These are phyloP conservation scores for Phytophthora pinifolia DNA, from an alignment of 352 stramenopile species.

Conservation along the genomic window DNA sequence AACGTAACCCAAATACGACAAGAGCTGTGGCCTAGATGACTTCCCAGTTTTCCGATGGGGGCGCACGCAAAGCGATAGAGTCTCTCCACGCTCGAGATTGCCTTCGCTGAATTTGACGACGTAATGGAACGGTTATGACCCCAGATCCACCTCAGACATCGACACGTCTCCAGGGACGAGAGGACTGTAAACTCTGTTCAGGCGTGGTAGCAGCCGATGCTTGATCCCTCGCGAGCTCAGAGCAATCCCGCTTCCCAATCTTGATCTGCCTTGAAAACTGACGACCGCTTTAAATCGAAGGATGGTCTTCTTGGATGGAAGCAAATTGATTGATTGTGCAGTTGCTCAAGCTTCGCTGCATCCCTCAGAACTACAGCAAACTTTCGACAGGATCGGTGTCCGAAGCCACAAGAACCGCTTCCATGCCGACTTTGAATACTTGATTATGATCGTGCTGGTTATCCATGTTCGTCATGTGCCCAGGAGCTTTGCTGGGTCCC, in stretches of 20 bases:
- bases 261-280: too few species aligned
- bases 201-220: too few species aligned
- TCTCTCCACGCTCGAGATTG: slow-evolving; percentile 9
- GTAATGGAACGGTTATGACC: slow-evolving; percentile 11
- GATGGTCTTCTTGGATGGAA: neutral
- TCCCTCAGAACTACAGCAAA: slow-evolving; percentile 12
- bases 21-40: slow-evolving; percentile 4
- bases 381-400: slow-evolving; percentile 12
- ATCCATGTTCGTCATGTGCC: neutral
- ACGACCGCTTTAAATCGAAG: too few species aligned
- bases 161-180: neutral
- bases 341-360: slow-evolving; percentile 3
- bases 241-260: too few species aligned
- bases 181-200: neutral
- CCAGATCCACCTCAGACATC: slow-evolving; percentile 8
- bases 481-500: slow-evolving; percentile 10
- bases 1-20: slow-evolving; percentile 10
- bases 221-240: neutral
- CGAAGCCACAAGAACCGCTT: slow-evolving; percentile 9
- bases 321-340: too few species aligned
- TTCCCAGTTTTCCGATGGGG: neutral
- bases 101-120: slow-evolving; percentile 9
- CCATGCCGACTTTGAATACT: slow-evolving; percentile 11
- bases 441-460: slow-evolving; percentile 12
- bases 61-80: slow-evolving; percentile 6